phyloP scores from a whole-genome alignment of 2,329 filamentous ascomycete genomes.

The Exophiala aquamarina region DNA sequence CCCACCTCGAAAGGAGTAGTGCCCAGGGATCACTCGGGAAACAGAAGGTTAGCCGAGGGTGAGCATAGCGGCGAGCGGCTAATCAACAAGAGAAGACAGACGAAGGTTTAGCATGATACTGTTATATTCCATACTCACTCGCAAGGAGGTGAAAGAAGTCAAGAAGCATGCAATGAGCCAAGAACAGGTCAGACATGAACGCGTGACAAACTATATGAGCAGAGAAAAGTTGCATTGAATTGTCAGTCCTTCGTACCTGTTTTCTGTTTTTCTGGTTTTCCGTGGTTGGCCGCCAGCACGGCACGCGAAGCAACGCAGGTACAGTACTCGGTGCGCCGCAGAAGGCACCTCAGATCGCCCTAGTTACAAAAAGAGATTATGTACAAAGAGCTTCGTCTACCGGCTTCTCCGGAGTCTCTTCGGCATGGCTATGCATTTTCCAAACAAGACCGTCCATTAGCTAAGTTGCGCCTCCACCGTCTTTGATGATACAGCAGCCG shows the following conservation, averaged over 20 bases:
- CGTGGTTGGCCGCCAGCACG: background rate
- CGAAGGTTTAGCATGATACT: too few relatives aligned
- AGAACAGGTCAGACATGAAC: background rate
- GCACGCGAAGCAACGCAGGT: constrained; percentile 17
- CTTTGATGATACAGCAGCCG: constrained; percentile 27
- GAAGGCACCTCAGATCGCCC: background rate
- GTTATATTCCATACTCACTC: too few relatives aligned
- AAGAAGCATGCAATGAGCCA: background rate
- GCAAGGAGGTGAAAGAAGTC: too few relatives aligned
- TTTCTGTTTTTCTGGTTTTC: too few relatives aligned
- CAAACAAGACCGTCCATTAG: constrained; percentile 15
- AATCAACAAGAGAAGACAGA: too few relatives aligned
- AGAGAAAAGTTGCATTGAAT: constrained; percentile 25
- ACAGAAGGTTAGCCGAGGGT: too few relatives aligned
- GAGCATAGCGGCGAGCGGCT: too few relatives aligned
- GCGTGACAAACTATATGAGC: constrained; percentile 6
- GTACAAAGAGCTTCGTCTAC: constrained; percentile 25
- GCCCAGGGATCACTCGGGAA: too few relatives aligned
- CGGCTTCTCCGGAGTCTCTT: constrained; percentile 24
- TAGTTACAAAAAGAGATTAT: constrained; percentile 21
- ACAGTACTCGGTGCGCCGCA: constrained; percentile 6
- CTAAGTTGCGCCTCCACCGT: constrained; percentile 21
- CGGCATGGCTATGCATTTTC: constrained; percentile 20
- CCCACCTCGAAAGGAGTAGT: too few relatives aligned
- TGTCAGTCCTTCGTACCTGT: constrained; percentile 15